A percentile compares a stretch with the other conserved stretches of the same genome.
Evolutionary conservation across 2,329 filamentous ascomycete genomes (phyloP).

Genomic region (Coniochaeta sp.): DNA sequence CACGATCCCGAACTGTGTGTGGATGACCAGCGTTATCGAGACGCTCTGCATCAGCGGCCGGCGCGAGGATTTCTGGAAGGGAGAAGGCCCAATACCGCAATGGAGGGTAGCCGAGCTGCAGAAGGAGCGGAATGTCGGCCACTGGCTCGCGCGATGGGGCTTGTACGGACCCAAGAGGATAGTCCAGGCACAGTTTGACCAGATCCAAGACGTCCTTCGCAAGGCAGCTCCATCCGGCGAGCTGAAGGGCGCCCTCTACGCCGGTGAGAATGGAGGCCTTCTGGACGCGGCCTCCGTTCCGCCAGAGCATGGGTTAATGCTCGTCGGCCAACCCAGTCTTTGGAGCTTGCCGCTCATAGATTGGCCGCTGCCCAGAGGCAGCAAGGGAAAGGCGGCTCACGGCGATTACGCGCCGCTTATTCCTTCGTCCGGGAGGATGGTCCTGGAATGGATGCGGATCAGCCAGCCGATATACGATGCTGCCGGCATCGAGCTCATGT

Average conservation of each 20-base stretch:
- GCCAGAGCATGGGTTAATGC: constrained; percentile 23
- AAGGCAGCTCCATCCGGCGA: constrained; percentile 27
- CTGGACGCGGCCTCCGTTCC: constrained; percentile 28
- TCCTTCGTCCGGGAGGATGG: constrained; percentile 26
- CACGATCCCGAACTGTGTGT: constrained; percentile 32
- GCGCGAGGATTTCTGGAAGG: constrained; percentile 34
- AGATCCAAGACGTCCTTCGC: constrained; percentile 26
- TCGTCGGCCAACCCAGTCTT: constrained; percentile 27
- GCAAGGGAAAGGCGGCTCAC: constrained; percentile 23
- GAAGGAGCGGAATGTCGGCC: constrained; percentile 29
- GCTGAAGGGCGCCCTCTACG: constrained; percentile 28
- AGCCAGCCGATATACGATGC: constrained; percentile 33
- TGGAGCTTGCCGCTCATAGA: constrained; percentile 28
- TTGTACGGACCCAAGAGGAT: constrained; percentile 33
- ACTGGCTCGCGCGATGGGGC: constrained; percentile 37
- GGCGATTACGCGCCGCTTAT: constrained; percentile 29
- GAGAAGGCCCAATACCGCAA: constrained; percentile 34
- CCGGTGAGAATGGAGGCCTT: constrained; percentile 25
- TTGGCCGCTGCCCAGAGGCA: constrained; percentile 23
- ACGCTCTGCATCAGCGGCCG: constrained; percentile 34
- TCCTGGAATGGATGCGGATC: constrained; percentile 32
- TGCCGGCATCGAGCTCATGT: constrained; percentile 33
- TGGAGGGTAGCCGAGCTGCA: constrained; percentile 35
- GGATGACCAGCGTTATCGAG: constrained; percentile 37
- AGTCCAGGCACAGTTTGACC: constrained; percentile 35